A percentile compares a stretch with the other conserved stretches of the same genome.
Evolutionary conservation across 306 rosid species (phyloP).

Genomic region (Pyrus bretschneideri): DNA sequence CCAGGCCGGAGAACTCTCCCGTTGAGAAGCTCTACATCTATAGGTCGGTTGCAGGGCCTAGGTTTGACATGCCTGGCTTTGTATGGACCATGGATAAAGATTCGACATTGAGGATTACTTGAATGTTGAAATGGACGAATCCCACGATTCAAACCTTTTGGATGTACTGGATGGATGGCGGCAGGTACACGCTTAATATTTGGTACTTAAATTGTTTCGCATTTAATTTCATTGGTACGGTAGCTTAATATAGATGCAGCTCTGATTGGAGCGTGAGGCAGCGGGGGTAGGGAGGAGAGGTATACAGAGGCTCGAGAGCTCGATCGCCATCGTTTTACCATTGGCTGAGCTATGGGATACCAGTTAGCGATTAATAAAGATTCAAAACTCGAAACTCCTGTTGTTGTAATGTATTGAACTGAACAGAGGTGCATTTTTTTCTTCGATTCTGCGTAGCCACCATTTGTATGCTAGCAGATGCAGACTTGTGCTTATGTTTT

Average conservation of each 20-base stretch:
- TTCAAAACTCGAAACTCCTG: conserved; percentile 17
- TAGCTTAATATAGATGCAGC: conserved; percentile 41
- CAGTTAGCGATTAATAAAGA: conserved; percentile 32
- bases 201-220: conserved; percentile 19
- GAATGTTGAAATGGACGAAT: conserved; percentile 11
- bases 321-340: conserved; percentile 63
- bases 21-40: conserved; percentile 89
- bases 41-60: conserved; percentile 72
- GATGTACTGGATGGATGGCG: conserved; percentile 10
- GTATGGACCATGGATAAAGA: conserved; percentile 75
- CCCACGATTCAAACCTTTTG: conserved; percentile 1
- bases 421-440: conserved; percentile 14
- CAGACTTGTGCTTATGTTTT: conserved; percentile 30
- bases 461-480: conserved; percentile 30
- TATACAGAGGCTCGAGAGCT: conserved; percentile 48
- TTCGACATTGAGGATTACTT: conserved; percentile 43
- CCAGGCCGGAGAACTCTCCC: conserved; percentile 63
- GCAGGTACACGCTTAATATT: conserved; percentile 38
- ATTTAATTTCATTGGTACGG: conserved; percentile 19
- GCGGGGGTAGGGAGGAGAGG: conserved; percentile 22
- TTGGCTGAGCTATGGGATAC: conserved; percentile 68
- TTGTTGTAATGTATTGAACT: conserved; percentile 23
- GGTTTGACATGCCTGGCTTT: conserved; percentile 78
- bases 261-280: conserved; percentile 35
- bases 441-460: conserved; percentile 18